Evolutionary conservation across 306 rosid genomes (phyloP).

Genomic region (Corylus heterophylla): DNA sequence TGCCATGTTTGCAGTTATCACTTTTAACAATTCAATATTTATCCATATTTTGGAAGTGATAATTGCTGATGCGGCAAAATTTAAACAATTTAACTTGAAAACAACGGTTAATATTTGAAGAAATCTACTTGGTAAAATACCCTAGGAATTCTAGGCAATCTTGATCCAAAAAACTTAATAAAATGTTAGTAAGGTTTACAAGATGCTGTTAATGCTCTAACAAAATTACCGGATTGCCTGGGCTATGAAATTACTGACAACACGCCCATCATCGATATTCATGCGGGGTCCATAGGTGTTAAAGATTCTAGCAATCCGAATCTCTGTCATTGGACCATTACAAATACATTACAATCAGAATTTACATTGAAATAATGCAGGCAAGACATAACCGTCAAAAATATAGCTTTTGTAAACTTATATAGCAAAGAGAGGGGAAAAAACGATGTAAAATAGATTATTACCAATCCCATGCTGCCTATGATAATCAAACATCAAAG

Average conservation of each 20-base stretch:
- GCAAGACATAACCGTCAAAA: neutral
- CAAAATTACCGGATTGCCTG: conserved; percentile 82
- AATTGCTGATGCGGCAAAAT: too few species aligned
- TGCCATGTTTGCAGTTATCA: too few species aligned
- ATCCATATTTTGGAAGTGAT: too few species aligned
- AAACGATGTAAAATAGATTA: conserved; percentile 7
- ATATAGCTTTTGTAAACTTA: neutral
- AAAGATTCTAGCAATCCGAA: conserved; percentile 90
- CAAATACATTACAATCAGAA: neutral
- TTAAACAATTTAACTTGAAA: too few species aligned
- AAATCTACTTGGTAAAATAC: too few species aligned
- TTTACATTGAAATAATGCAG: conserved; percentile 5
- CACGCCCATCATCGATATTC: conserved; percentile 99
- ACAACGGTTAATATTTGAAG: too few species aligned
- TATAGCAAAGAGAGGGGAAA: conserved; percentile 8
- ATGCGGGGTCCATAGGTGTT: conserved; percentile 98
- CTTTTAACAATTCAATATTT: too few species aligned
- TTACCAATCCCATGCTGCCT: conserved; percentile 95
- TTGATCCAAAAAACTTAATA: neutral
- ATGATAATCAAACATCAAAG: conserved; percentile 97
- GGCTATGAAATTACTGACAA: conserved; percentile 95
- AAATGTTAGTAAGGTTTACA: neutral
- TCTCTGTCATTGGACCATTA: conserved; percentile 44
- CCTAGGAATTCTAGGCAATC: too few species aligned
- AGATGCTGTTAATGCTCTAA: neutral